Conservation (phyloP, 2,329 filamentous ascomycete species). For the Parastagonospora avenae region DNA sequence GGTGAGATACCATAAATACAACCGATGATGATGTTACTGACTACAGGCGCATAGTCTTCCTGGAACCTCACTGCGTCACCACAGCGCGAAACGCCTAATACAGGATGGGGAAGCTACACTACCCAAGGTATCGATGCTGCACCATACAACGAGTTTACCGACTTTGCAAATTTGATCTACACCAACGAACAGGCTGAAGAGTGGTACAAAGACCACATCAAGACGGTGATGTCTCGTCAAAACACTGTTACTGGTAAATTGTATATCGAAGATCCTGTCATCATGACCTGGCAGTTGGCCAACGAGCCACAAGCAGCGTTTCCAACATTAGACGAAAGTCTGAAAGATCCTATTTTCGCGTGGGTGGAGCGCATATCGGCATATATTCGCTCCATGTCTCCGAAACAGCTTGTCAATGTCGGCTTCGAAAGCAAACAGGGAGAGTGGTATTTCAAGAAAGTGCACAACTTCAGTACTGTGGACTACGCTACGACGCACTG, state of each 20-base stretch:
- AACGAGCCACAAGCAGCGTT: constrained; percentile 46
- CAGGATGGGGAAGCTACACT: constrained; percentile 50
- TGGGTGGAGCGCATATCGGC: constrained; percentile 45
- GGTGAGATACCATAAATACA: not conserved
- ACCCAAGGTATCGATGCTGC: constrained; percentile 40
- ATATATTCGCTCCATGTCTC: constrained; percentile 44
- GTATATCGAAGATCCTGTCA: constrained; percentile 46
- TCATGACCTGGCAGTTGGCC: constrained; percentile 51
- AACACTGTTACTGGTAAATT: constrained; percentile 45
- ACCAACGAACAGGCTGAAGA: constrained; percentile 40
- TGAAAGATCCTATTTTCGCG: constrained; percentile 41
- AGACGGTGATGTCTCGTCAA: constrained; percentile 41
- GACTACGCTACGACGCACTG: constrained; percentile 49
- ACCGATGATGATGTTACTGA: not conserved
- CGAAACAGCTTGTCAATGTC: constrained; percentile 47
- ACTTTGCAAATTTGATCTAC: constrained; percentile 45
- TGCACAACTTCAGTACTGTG: constrained; percentile 44
- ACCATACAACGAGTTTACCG: constrained; percentile 33
- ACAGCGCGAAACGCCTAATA: constrained; percentile 38
- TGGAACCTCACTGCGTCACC: constrained; percentile 48
- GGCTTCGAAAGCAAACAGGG: constrained; percentile 49
- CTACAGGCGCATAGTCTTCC: constrained; percentile 17
- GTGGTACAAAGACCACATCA: constrained; percentile 47
- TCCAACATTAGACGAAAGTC: constrained; percentile 24
- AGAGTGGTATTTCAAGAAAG: constrained; percentile 47